These are phyloP conservation scores for Metschnikowia colocasiae DNA, from an alignment of 805 yeast species.

Conservation along the genomic window DNA sequence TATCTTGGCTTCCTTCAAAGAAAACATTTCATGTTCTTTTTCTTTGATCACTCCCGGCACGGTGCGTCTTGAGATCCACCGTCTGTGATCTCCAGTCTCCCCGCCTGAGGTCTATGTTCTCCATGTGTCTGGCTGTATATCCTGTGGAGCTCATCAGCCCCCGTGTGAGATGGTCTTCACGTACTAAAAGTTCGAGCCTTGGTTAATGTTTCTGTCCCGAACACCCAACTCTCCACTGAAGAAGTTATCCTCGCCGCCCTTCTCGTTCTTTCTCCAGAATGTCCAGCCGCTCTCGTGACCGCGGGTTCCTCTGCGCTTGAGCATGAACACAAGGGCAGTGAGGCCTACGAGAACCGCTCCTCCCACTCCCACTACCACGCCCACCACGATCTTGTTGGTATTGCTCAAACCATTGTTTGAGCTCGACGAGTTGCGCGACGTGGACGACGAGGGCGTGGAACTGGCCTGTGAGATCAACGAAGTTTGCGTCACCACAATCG, in stretches of 20 bases:
- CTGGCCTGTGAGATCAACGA: conserved; percentile 26
- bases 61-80: too few relatives aligned
- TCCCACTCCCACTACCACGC: conserved; percentile 47
- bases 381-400: conserved; percentile 43
- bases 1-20: too few relatives aligned
- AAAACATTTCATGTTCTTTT: too few relatives aligned
- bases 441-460: conserved; percentile 24
- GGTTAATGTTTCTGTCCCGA: conserved; percentile 45
- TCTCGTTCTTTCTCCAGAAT: conserved; percentile 46
- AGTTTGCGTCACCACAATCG: conserved; percentile 40
- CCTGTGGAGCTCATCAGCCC: too few relatives aligned
- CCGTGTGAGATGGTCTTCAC: too few relatives aligned
- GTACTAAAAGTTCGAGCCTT: conserved; percentile 43
- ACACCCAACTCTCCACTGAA: conserved; percentile 46
- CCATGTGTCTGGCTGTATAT: too few relatives aligned
- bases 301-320: conserved; percentile 33
- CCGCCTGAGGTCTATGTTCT: too few relatives aligned
- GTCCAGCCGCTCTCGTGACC: conserved; percentile 37
- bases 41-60: too few relatives aligned
- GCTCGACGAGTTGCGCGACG: conserved; percentile 10
- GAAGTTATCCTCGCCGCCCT: conserved; percentile 35
- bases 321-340: conserved; percentile 30
- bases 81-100: too few relatives aligned
- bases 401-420: conserved; percentile 35
- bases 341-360: conserved; percentile 39